Base-by-base conservation (phyloP, 2,329 filamentous ascomycete genomes). In the Ophiognomonia clavigignenti-juglandacearum region DNA sequence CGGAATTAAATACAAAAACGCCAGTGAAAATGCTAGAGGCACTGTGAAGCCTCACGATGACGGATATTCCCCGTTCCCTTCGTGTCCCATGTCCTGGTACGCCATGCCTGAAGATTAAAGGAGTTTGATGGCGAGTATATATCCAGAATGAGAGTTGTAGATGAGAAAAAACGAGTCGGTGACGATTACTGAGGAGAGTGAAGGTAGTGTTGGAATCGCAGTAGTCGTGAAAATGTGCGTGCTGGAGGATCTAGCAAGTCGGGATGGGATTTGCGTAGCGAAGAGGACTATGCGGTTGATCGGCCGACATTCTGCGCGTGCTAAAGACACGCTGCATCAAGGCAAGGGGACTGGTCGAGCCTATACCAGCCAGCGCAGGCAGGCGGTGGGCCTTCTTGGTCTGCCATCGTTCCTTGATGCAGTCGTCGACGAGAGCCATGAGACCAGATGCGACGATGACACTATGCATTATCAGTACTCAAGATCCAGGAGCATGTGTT, bases 381-480 rank as follows among this genome's bases (percentile, higher is more conserved):
- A 68, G 60, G 51, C 61, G 66, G 45, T 66, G 67, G 13, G 58
- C 50, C 57, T 72, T 76, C 60, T 70, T 72, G 32, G 65, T 64
- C 55, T 72, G 82, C 80, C 88, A 93, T 48, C 80, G 81, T 52
- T 81, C 77, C 66, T 88, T 87, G 72, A 97, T 96, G 69, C 83
- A 88, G 68, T 97, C 89, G 61, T 97, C 92, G 43, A 95, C 85
- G 37, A 97, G 80, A 7, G 87, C 82, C 57, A 95, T 83, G 56
- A 97, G 78, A 20, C 92, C 92, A n/a, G 90, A 93, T 39, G 90
- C 82, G 53, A 97, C 78, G 53, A 97, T 85, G 54, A 95, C 85
- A 64, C 90, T 95, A 56, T 34, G 39, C 24, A 10, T n/a, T n/a
- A n/a, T n/a, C n/a, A n/a, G n/a, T n/a, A n/a, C n/a, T n/a, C n/a